Percentiles rank a stretch among this genome's conserved stretches.
phyloP scores from a whole-genome alignment of 2,329 filamentous ascomycete genomes.

The Fusarium acutatum region DNA sequence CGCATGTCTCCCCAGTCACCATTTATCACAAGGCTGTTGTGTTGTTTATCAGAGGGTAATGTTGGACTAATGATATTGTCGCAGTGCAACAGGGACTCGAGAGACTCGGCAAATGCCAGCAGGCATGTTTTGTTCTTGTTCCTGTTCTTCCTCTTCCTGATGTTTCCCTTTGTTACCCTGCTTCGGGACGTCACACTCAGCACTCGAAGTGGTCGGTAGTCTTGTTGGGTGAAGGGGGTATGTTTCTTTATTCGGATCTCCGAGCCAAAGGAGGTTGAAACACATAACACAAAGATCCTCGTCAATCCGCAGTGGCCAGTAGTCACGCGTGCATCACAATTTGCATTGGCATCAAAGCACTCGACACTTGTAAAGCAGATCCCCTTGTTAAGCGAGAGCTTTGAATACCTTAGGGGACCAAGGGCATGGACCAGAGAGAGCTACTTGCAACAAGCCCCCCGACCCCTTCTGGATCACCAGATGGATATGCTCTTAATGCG shows the following conservation, averaged over 20 bases:
- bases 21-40: conserved; percentile 10
- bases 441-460: conserved; percentile 5
- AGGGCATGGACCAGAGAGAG: conserved; percentile 11
- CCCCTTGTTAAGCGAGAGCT: conserved; percentile 6
- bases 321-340: conserved; percentile 37
- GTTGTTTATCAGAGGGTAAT: not conserved
- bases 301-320: not conserved
- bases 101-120: not conserved
- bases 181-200: not conserved
- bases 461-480: conserved; percentile 5
- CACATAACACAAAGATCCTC: conserved; percentile 14
- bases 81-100: not conserved
- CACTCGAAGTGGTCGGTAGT: not conserved
- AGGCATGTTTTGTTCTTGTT: not conserved
- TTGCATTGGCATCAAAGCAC: conserved; percentile 34
- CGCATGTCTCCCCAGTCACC: conserved; percentile 7
- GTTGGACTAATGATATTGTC: not conserved
- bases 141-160: not conserved
- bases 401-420: not conserved
- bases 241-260: not conserved
- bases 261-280: conserved; percentile 9
- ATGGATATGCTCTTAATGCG: conserved; percentile 13
- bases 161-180: not conserved
- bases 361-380: conserved; percentile 1
- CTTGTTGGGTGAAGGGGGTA: not conserved